Evolutionary conservation across 2,329 filamentous ascomycete genomes (phyloP).

Genomic region (Hypoxylon sp.): DNA sequence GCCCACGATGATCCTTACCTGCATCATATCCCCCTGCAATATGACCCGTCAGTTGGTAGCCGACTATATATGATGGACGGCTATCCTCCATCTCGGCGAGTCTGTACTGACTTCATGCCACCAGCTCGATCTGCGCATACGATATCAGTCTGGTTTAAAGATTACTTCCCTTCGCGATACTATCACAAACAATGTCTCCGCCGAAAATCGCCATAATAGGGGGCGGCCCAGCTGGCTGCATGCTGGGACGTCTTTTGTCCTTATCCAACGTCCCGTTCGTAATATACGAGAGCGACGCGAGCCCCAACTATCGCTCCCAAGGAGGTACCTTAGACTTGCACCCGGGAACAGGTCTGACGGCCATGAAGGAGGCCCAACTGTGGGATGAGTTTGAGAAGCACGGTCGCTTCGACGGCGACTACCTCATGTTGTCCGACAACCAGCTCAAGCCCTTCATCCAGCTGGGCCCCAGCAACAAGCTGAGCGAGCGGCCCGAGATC

Average conservation of each 20-base stretch:
- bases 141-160: background rate
- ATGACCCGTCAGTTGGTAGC: background rate
- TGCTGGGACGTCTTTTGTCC: constrained; percentile 61
- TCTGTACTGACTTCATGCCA: background rate
- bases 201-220: constrained; percentile 57
- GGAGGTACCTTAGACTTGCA: constrained; percentile 65
- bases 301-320: constrained; percentile 55
- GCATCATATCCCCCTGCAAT: background rate
- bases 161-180: background rate
- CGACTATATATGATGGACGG: constrained; percentile 9
- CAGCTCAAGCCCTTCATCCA: constrained; percentile 48
- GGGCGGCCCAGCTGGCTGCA: constrained; percentile 58
- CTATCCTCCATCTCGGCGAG: background rate
- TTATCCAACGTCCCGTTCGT: constrained; percentile 54
- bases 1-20: background rate
- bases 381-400: constrained; percentile 58
- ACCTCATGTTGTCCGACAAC: constrained; percentile 55
- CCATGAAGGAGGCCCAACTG: constrained; percentile 58
- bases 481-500: constrained; percentile 59
- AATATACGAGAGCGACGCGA: constrained; percentile 59
- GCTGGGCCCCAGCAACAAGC: constrained; percentile 44
- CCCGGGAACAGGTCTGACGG: constrained; percentile 57
- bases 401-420: constrained; percentile 61
- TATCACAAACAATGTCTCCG: constrained; percentile 24
- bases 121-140: background rate